Evolutionary conservation across 1,139 yeast species (phyloP).

Genomic region (Taphrina deformans): DNA sequence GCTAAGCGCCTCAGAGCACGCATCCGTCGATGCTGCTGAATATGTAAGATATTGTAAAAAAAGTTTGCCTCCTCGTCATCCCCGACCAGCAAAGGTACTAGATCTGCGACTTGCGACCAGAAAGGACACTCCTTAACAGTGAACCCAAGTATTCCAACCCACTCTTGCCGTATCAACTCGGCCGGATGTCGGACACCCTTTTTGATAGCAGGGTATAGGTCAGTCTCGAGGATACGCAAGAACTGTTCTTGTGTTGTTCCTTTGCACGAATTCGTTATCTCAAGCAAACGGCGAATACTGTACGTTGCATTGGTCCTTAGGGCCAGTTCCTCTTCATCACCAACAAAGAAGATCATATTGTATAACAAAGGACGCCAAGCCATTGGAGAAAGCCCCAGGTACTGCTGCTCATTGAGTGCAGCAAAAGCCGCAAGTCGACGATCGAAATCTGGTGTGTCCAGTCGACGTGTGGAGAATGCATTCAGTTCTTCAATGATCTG

Average conservation of each 20-base stretch:
- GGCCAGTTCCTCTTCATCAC: conserved; percentile 77
- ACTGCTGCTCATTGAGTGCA: conserved; percentile 59
- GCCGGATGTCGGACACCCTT: conserved; percentile 64
- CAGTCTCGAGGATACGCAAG: conserved; percentile 54
- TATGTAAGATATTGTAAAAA: conserved; percentile 75
- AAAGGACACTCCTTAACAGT: conserved; percentile 55
- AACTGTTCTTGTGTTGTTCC: conserved; percentile 44
- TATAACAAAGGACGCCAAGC: conserved; percentile 84
- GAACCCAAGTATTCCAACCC: conserved; percentile 64
- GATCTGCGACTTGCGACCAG: conserved; percentile 60
- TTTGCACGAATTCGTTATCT: conserved; percentile 48
- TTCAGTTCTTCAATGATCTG: conserved; percentile 63
- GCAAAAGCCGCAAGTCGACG: conserved; percentile 69
- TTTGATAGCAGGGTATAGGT: conserved; percentile 66
- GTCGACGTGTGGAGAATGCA: conserved; percentile 61
- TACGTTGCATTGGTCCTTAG: conserved; percentile 76
- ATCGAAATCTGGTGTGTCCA: conserved; percentile 79
- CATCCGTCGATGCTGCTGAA: conserved; percentile 83
- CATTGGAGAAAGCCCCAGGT: conserved; percentile 49
- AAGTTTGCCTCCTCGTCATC: conserved; percentile 85
- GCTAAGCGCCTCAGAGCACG: conserved; percentile 70
- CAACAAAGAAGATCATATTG: conserved; percentile 66
- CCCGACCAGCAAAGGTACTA: conserved; percentile 62
- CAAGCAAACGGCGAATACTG: conserved; percentile 65
- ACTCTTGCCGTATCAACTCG: conserved; percentile 71